These are phyloP conservation scores for Tieghemostelium lacteum DNA, from an alignment of 78 protist genomes.

Conservation along the genomic window DNA sequence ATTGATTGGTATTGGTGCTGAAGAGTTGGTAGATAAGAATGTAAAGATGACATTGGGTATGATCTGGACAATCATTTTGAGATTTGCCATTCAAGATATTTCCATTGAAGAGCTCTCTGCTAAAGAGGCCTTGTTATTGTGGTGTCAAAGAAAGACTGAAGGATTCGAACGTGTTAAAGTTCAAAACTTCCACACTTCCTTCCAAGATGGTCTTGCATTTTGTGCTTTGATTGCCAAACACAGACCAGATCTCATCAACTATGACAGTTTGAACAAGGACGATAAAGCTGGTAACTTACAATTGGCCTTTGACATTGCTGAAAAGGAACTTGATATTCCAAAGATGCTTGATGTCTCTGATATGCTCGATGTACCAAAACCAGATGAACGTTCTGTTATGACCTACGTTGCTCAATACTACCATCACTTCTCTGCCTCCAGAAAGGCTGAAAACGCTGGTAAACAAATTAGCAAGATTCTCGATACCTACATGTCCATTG, in stretches of 20 bases:
- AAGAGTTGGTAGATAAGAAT: slow-evolving; percentile 77
- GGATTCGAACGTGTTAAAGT: slow-evolving; percentile 73
- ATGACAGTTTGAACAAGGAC: slow-evolving; percentile 50
- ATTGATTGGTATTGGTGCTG: slow-evolving; percentile 74
- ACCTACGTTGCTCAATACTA: slow-evolving; percentile 88
- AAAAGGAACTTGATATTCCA: slow-evolving; percentile 86
- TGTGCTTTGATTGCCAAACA: slow-evolving; percentile 87
- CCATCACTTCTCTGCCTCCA: slow-evolving; percentile 82
- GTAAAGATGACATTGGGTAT: slow-evolving; percentile 87
- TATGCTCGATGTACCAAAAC: slow-evolving; percentile 78
- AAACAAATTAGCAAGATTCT: slow-evolving; percentile 74
- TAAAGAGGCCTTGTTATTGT: slow-evolving; percentile 85
- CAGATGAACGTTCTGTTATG: slow-evolving; percentile 92
- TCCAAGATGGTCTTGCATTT: slow-evolving; percentile 88
- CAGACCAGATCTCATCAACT: slow-evolving; percentile 85
- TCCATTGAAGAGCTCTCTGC: slow-evolving; percentile 84
- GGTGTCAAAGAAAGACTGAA: slow-evolving; percentile 84
- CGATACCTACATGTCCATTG: slow-evolving; percentile 74
- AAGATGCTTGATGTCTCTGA: slow-evolving; percentile 88
- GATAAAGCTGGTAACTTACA: slow-evolving; percentile 80
- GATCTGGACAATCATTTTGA: slow-evolving; percentile 87
- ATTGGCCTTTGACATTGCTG: slow-evolving; percentile 89
- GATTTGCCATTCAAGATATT: slow-evolving; percentile 86
- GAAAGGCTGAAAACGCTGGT: slow-evolving; percentile 81
- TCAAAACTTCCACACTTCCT: slow-evolving; percentile 81